Evolutionary conservation across 2,329 filamentous ascomycete species (phyloP).

Genomic region (Pyrenochaeta sp.): DNA sequence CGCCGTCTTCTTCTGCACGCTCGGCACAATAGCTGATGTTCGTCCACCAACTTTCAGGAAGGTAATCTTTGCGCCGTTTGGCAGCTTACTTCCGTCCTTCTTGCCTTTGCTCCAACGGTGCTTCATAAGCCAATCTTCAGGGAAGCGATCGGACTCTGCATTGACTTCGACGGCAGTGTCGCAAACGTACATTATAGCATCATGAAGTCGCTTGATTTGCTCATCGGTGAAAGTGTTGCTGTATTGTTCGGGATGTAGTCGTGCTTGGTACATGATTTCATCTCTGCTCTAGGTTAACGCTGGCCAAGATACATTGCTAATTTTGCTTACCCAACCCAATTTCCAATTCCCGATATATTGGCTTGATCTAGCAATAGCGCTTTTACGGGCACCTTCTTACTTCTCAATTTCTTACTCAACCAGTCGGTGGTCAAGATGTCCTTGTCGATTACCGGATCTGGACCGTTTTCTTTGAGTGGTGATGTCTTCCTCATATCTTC

Average conservation of each 20-base stretch:
- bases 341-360: conserved; percentile 90
- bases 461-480: conserved; percentile 89
- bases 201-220: conserved; percentile 76
- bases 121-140: conserved; percentile 84
- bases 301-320: neutral
- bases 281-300: conserved; percentile 59
- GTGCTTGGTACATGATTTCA: conserved; percentile 89
- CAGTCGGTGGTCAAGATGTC: conserved; percentile 80
- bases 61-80: conserved; percentile 83
- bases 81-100: conserved; percentile 73
- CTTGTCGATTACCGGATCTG: conserved; percentile 87
- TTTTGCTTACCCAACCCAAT: conserved; percentile 80
- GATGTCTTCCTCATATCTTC: conserved; percentile 77
- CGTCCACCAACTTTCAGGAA: conserved; percentile 90
- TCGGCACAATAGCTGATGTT: conserved; percentile 88
- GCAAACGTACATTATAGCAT: conserved; percentile 80
- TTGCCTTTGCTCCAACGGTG: conserved; percentile 91
- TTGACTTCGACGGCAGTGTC: conserved; percentile 79
- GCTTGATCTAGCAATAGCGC: conserved; percentile 87
- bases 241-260: conserved; percentile 91
- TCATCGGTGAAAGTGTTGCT: conserved; percentile 78
- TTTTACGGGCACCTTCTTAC: conserved; percentile 87
- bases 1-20: conserved; percentile 82
- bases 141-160: conserved; percentile 84
- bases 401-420: conserved; percentile 73